Base-by-base conservation (phyloP, 2,329 filamentous ascomycete genomes). In the Decorospora gaudefroyi region DNA sequence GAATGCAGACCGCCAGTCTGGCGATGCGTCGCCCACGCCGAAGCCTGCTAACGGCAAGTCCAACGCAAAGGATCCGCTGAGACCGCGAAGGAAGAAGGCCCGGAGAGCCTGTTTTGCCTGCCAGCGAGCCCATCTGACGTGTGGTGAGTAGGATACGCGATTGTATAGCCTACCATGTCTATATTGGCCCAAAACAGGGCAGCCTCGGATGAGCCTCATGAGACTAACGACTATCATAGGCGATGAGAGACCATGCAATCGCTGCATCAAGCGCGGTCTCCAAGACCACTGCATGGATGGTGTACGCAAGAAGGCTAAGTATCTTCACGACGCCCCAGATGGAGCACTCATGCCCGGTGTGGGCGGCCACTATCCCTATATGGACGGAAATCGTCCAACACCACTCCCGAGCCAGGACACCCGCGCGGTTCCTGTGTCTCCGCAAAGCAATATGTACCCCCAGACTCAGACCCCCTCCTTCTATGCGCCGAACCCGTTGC, bases 271-370 rank as follows among this genome's bases (percentile, higher is more conserved):
- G 72, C 86, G 93, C 61, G 89, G 90, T 31, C 81, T 97, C 15
- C 88, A 90, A 62, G 90, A 96, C 68, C 84, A 84, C 49, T 99
- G 93, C 66, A 90, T 96, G 70, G 93, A 99, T 67, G 93, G 93
- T 40, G 90, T 97, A 37, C 87, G 93, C 53, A 99, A 99, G 74
- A 99, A 97, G 79, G 93, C 93, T 38, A 99, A 99, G 72, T 99
- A 99, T 71, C 87, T 99, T 43, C 91, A 97, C 66, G 93, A 97
- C 78, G 90, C 92, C 17, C 91, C 92, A 23, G 84, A 90, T 38
- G 90, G 95, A 68, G 90, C 90, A 31, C 78, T 96, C 51, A 82
- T 92, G 66, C 89, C 91, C n/a, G 90, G 93, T 28, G 79, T 93
- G 33, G 85, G 86, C 4, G 83, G 85, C 19, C 86, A 83, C 61